A percentile compares a stretch with the other conserved stretches of the same genome.
Evolutionary conservation across 331 rosid genomes (phyloP).

Genomic region (Erythrophleum ivorense): DNA sequence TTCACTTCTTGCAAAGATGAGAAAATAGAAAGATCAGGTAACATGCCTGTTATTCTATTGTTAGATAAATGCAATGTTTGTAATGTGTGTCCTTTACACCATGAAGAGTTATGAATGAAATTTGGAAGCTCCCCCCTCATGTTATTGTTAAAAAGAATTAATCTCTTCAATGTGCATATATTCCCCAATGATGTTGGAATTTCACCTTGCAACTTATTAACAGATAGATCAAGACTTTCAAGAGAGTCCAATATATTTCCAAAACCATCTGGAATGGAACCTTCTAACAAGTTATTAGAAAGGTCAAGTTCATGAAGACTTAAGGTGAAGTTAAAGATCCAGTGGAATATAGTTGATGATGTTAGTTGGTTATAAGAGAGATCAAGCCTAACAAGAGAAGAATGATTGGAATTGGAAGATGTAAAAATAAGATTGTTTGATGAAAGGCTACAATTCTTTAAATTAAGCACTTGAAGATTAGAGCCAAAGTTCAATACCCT

Average conservation of each 20-base stretch:
- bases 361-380: background rate
- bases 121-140: background rate
- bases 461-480: too few species aligned
- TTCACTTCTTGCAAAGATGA: background rate
- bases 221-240: background rate
- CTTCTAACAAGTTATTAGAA: background rate
- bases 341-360: background rate
- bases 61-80: background rate
- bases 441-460: too few species aligned
- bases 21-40: background rate
- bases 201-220: background rate
- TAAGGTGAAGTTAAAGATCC: background rate
- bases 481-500: too few species aligned
- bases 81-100: background rate
- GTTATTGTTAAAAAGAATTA: too few species aligned
- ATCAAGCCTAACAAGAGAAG: background rate
- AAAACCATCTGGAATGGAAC: slow-evolving; percentile 15
- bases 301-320: background rate
- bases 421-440: too few species aligned
- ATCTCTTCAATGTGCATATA: background rate
- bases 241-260: background rate
- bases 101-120: background rate
- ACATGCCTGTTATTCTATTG: background rate
- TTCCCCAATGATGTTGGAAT: slow-evolving; percentile 19
- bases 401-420: too few species aligned